phyloP scores from a whole-genome alignment of 2,329 filamentous ascomycete genomes.

The Pseudogymnoascus sp. region DNA sequence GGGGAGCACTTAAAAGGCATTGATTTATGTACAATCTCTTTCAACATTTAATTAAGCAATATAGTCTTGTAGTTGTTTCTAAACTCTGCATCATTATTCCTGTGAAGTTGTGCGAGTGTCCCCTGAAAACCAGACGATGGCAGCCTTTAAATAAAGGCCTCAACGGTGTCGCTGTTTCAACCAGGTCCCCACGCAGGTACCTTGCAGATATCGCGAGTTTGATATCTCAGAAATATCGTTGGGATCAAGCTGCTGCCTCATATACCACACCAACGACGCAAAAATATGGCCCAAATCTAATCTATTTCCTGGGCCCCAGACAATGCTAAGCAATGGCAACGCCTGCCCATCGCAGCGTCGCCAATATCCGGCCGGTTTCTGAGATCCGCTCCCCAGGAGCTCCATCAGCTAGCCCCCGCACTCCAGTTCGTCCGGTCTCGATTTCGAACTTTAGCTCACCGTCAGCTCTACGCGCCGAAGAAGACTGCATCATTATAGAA shows the following conservation, averaged over 20 bases:
- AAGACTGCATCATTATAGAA: slow-evolving; percentile 78
- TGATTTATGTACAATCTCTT: not conserved
- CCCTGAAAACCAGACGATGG: not conserved
- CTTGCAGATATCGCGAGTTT: slow-evolving; percentile 4
- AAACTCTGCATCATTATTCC: no score
- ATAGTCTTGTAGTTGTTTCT: not conserved
- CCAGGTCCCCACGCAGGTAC: not conserved
- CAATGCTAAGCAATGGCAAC: slow-evolving; percentile 14
- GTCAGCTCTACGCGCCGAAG: slow-evolving; percentile 61
- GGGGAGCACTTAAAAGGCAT: no score
- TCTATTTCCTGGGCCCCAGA: not conserved
- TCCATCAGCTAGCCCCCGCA: slow-evolving; percentile 47
- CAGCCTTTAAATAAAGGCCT: not conserved
- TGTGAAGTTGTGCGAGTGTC: not conserved
- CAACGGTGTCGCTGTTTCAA: not conserved
- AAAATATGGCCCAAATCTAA: not conserved
- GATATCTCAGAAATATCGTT: slow-evolving; percentile 1
- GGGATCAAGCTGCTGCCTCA: not conserved
- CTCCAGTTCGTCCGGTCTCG: slow-evolving; percentile 46
- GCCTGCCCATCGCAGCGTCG: slow-evolving; percentile 50
- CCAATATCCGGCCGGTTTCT: slow-evolving; percentile 42
- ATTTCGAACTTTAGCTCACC: slow-evolving; percentile 48
- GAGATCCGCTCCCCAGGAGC: slow-evolving; percentile 17
- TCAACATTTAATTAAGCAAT: not conserved
- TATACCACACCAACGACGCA: not conserved